These are phyloP conservation scores for Hypoxylon sp. DNA, from an alignment of 2,329 filamentous ascomycete species.

Conservation along the genomic window DNA sequence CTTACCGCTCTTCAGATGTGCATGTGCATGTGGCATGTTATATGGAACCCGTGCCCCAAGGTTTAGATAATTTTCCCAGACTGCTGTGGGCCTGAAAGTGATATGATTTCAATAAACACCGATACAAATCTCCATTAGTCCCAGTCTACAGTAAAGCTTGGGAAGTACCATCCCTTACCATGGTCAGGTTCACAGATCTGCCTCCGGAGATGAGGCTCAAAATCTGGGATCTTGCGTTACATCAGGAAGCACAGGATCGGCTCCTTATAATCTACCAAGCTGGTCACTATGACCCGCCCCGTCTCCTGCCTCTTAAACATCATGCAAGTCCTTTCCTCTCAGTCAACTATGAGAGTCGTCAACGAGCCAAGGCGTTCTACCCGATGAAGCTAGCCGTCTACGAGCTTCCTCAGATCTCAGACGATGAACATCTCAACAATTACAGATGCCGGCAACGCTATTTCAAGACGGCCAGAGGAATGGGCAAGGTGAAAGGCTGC, in stretches of 20 bases:
- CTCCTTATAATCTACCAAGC: slow-evolving; percentile 10
- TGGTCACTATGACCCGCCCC: not conserved
- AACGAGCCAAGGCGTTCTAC: slow-evolving; percentile 25
- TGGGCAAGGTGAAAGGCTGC: slow-evolving; percentile 9
- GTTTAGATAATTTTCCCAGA: not conserved
- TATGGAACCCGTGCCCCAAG: not conserved
- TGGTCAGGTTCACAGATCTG: slow-evolving; percentile 17
- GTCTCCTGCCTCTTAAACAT: slow-evolving; percentile 17
- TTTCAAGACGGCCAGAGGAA: not conserved
- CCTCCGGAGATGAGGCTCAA: slow-evolving; percentile 15
- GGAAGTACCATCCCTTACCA: not conserved
- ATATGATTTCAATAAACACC: not conserved
- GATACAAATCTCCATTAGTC: not conserved
- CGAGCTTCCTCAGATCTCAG: not conserved
- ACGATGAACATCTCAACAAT: not conserved
- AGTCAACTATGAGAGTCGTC: slow-evolving; percentile 26
- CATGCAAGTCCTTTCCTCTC: slow-evolving; percentile 26
- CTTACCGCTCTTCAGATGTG: not conserved
- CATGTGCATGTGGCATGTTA: not conserved
- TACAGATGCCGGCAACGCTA: not conserved
- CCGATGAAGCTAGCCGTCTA: slow-evolving; percentile 15
- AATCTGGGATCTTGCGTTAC: slow-evolving; percentile 30
- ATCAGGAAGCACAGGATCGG: slow-evolving; percentile 19
- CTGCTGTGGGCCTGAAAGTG: not conserved
- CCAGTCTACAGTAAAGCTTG: not conserved